Percentiles rank a stretch among this genome's conserved stretches.
These are phyloP conservation scores for Coccomyxa subellipsoidea DNA, from an alignment of 163 green algal genomes.

Conservation along the genomic window DNA sequence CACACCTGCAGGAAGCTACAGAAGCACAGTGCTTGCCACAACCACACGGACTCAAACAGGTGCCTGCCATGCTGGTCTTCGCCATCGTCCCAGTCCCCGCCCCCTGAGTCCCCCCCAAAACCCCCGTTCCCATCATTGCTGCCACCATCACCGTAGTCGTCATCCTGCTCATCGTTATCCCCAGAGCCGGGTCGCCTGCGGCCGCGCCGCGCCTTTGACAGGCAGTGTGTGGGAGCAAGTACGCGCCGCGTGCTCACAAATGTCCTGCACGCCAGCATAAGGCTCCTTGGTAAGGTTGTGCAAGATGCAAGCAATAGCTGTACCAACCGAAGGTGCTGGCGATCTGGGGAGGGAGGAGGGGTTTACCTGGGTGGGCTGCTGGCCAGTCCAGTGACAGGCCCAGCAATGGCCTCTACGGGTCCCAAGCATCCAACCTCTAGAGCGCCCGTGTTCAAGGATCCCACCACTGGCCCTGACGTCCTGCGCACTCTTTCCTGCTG, in stretches of 20 bases:
- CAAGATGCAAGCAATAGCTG: no score
- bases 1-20: slow-evolving; percentile 1
- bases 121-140: neutral
- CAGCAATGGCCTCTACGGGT: neutral
- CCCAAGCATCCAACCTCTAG: neutral
- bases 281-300: no score
- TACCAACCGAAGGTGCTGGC: no score
- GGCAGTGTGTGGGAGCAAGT: neutral
- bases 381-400: neutral
- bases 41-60: neutral
- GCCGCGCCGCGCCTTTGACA: neutral
- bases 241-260: neutral
- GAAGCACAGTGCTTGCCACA: neutral
- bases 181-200: slow-evolving; percentile 1
- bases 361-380: neutral
- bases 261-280: neutral
- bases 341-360: no score
- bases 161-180: neutral
- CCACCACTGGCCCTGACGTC: neutral
- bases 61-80: neutral
- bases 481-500: neutral
- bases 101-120: neutral
- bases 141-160: neutral
- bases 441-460: neutral
- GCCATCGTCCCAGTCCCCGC: neutral